Evolutionary conservation across 305 asterid species (phyloP).

Genomic region (Solanum hybrid): DNA sequence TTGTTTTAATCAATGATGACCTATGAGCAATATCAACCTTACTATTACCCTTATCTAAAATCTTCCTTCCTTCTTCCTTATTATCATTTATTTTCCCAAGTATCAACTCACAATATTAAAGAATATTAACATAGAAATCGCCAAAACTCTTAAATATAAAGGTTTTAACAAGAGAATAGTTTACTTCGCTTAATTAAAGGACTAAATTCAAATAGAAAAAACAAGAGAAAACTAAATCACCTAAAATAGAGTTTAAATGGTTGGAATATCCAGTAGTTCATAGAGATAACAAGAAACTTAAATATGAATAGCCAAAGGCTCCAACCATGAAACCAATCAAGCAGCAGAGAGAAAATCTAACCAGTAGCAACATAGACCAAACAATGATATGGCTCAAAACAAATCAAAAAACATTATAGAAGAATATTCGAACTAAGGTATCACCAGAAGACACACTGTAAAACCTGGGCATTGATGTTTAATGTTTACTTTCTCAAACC

Average conservation of each 20-base stretch:
- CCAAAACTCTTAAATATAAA: background rate
- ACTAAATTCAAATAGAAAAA: background rate
- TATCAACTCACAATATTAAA: background rate
- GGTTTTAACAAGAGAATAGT: background rate
- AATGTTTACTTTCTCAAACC: background rate
- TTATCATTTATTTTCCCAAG: background rate
- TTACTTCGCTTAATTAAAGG: background rate
- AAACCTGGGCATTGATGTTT: background rate
- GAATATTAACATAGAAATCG: background rate
- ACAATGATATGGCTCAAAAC: too few species aligned
- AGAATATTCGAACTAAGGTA: background rate
- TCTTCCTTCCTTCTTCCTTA: background rate
- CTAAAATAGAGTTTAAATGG: background rate
- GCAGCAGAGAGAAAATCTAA: too few species aligned
- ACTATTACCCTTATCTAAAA: background rate
- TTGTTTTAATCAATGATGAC: background rate
- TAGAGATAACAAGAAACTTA: too few species aligned
- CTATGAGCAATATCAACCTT: background rate
- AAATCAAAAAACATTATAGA: too few species aligned
- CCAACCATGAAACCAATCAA: background rate
- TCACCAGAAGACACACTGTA: background rate
- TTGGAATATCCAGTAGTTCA: background rate
- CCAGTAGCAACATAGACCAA: background rate
- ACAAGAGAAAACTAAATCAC: background rate
- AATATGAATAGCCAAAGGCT: background rate